Evolutionary conservation across 2,329 filamentous ascomycete genomes (phyloP), one percentile per base, ranked within the genome.

Genomic region (Trichocomaceae sp.): DNA sequence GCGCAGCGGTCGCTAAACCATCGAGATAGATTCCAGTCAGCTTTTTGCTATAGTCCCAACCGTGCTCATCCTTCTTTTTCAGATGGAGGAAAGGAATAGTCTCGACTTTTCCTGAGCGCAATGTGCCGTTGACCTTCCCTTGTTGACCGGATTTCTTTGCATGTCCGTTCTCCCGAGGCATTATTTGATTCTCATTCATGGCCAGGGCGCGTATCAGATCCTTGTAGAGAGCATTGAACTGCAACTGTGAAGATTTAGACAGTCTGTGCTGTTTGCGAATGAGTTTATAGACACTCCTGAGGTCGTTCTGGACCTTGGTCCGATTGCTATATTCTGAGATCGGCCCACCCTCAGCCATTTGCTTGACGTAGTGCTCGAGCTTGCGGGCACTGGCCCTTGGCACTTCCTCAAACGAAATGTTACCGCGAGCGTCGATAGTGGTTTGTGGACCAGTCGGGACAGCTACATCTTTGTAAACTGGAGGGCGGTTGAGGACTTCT

Each of bases 21-120:
- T 96, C 90, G 33, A 99, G 83, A 71, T 99, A 99, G 63, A 91
- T 75, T 55, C 89, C 88, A 22, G 93, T 97, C 56, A 99, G 83
- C 78, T 95, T 96, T 82, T 97, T 99, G 83, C 90, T 97, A 79
- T 97, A 99, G 68, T 97, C 91, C 93, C 93, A 99, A 58, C 92
- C 92, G 59, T 92, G 91, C 66, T 96, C 87, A 75, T 95, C 95
- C 73, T 90, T 88, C 83, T 96, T 96, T 83, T 96, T 96, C 56
- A 99, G 79, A 71, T 99, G 93, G 52, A 99, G 77, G 84, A 99
- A 99, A 33, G 93, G 93, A 63, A 99, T 95, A 17, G 93, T 96
- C 77, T 97, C 92, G 55, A 95, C 85, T 79, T 96, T 96, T 72
- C 90, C 90, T 56, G 79, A 74, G 79, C 93, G 95, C 65, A 79